Evolutionary conservation across 2,329 filamentous ascomycete species (phyloP).

Genomic region (Raffaelea albimanens): DNA sequence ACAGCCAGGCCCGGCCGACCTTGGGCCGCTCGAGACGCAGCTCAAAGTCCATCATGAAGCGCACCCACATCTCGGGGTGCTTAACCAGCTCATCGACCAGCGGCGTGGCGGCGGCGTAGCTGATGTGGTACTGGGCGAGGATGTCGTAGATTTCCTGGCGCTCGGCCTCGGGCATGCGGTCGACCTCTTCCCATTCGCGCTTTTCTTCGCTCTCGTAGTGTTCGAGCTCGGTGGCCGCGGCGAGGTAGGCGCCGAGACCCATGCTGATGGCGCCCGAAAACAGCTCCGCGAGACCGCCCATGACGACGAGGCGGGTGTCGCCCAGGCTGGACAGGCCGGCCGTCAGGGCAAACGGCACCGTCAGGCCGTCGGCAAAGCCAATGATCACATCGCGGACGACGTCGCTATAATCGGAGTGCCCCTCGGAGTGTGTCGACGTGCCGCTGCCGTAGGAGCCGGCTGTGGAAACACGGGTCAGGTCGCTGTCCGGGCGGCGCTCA

Average conservation of each 20-base stretch:
- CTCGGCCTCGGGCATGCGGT: conserved; percentile 28
- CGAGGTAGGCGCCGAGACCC: conserved; percentile 67
- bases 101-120: conserved; percentile 28
- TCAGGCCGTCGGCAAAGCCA: conserved; percentile 69
- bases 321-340: conserved; percentile 61
- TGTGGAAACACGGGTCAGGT: conserved; percentile 10
- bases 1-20: conserved; percentile 37
- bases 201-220: conserved; percentile 39
- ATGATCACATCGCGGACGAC: conserved; percentile 59
- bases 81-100: conserved; percentile 40
- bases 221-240: conserved; percentile 47
- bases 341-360: conserved; percentile 70
- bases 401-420: conserved; percentile 27
- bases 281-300: conserved; percentile 65
- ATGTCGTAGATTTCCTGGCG: conserved; percentile 39
- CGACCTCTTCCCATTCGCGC: conserved; percentile 34
- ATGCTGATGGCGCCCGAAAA: conserved; percentile 69
- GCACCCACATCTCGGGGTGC: conserved; percentile 39
- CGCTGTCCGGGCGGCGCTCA: conserved; percentile 12
- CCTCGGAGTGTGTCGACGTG: conserved; percentile 10
- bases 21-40: conserved; percentile 36
- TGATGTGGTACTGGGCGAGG: conserved; percentile 34
- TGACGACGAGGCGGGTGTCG: conserved; percentile 57
- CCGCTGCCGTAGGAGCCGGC: conserved; percentile 1
- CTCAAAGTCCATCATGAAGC: conserved; percentile 53